phyloP scores from a whole-genome alignment of 2,329 filamentous ascomycete species.

The Diaporthe velutina region DNA sequence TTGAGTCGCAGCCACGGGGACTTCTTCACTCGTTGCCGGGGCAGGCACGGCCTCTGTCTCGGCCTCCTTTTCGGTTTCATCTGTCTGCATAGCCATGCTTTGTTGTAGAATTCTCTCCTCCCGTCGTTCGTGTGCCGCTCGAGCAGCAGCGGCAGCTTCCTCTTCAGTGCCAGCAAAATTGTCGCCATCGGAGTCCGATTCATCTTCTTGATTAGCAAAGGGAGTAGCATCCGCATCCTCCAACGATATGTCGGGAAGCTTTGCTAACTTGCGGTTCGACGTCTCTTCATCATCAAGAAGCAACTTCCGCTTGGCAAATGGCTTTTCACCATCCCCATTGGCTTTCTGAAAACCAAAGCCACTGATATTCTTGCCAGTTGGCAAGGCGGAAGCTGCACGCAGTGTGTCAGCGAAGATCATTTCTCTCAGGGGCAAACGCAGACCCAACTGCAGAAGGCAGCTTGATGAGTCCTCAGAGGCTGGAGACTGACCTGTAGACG shows the following conservation, averaged over 20 bases:
- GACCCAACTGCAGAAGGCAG: neutral
- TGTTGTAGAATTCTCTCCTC: slow-evolving; percentile 73
- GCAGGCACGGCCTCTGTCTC: slow-evolving; percentile 36
- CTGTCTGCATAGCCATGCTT: slow-evolving; percentile 61
- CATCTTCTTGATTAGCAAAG: slow-evolving; percentile 71
- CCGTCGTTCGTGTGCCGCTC: slow-evolving; percentile 87
- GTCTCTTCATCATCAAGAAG: slow-evolving; percentile 91
- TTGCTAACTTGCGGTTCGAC: slow-evolving; percentile 88
- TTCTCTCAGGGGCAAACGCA: neutral
- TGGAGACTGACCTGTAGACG: slow-evolving; percentile 41
- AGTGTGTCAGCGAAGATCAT: neutral
- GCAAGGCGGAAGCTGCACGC: slow-evolving; percentile 64
- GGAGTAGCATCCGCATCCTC: slow-evolving; percentile 72
- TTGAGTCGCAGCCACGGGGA: slow-evolving; percentile 39
- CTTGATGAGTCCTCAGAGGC: too few species aligned
- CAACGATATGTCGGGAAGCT: slow-evolving; percentile 83
- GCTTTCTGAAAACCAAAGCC: slow-evolving; percentile 86
- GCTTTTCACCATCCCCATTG: slow-evolving; percentile 74
- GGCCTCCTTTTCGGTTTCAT: slow-evolving; percentile 48
- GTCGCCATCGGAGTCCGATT: slow-evolving; percentile 77
- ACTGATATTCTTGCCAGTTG: slow-evolving; percentile 75
- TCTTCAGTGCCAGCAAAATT: slow-evolving; percentile 88
- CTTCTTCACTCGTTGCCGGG: slow-evolving; percentile 42
- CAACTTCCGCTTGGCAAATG: slow-evolving; percentile 78
- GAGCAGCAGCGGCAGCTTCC: slow-evolving; percentile 86